A percentile compares a stretch with the other conserved stretches of the same genome.
Conservation (phyloP, 2,329 filamentous ascomycete genomes). For the Sclerotinia borealis region DNA sequence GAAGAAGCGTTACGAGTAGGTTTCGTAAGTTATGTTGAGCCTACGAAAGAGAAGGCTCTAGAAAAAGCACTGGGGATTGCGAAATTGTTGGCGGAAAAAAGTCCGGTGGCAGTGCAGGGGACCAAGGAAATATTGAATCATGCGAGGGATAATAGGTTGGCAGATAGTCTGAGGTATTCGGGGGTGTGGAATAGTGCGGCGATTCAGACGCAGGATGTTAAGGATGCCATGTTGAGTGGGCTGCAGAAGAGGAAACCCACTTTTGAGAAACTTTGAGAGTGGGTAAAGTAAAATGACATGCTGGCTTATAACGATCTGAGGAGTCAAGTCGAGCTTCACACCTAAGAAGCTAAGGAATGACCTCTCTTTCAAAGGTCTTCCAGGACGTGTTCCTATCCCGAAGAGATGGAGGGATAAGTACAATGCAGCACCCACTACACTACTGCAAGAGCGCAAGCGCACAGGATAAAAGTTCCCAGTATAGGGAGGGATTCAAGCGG, state of each 20-base stretch:
- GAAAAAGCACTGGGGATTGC: conserved; percentile 58
- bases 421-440: background rate
- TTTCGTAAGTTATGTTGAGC: conserved; percentile 60
- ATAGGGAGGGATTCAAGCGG: no score
- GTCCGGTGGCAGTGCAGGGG: conserved; percentile 78
- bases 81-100: conserved; percentile 66
- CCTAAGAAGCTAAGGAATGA: background rate
- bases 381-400: background rate
- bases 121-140: conserved; percentile 86
- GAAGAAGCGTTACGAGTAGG: conserved; percentile 65
- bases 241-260: conserved; percentile 72
- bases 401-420: background rate
- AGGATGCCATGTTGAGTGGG: conserved; percentile 66
- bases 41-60: conserved; percentile 58
- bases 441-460: background rate
- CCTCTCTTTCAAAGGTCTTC: no score
- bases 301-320: background rate
- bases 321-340: background rate
- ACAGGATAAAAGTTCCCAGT: no score
- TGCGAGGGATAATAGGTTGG: conserved; percentile 69
- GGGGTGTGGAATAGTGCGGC: conserved; percentile 81
- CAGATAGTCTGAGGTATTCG: conserved; percentile 77
- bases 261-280: conserved; percentile 54
- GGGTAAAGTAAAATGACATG: conserved; percentile 14
- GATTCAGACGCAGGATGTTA: conserved; percentile 74